Evolutionary conservation across 805 yeast genomes (phyloP).

Genomic region (Nakazawaea ishiwadae): DNA sequence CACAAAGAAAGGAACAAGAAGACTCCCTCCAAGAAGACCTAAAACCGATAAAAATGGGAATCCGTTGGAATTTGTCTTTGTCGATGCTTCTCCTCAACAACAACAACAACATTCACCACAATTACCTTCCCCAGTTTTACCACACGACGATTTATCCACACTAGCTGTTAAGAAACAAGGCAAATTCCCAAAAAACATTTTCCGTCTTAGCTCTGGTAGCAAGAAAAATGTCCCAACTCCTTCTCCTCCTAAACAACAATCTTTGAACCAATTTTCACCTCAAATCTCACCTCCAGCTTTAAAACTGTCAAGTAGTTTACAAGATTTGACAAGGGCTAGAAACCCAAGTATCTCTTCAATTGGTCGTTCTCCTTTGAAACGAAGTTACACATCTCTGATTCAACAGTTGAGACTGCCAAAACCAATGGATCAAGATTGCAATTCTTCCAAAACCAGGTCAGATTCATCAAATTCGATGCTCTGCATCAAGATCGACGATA

Average conservation of each 20-base stretch:
- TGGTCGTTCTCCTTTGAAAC: conserved; percentile 11
- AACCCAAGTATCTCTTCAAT: conserved; percentile 7
- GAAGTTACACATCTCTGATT: conserved; percentile 11
- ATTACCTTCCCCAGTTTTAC: not conserved
- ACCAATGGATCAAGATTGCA: not conserved
- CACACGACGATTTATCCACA: not conserved
- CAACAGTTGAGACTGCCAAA: conserved; percentile 11
- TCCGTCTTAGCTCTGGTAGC: conserved; percentile 7
- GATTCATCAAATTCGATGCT: conserved; percentile 4
- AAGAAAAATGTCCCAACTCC: conserved; percentile 10
- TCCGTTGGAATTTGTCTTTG: conserved; percentile 28
- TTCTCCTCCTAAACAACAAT: not conserved
- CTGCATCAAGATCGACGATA: conserved; percentile 10
- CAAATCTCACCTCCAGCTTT: conserved; percentile 1
- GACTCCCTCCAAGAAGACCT: conserved; percentile 22
- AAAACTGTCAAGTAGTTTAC: conserved; percentile 5
- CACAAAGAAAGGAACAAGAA: conserved; percentile 14
- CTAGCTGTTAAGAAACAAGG: conserved; percentile 4
- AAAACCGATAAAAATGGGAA: conserved; percentile 26
- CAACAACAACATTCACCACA: too few species aligned
- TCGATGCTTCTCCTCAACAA: conserved; percentile 20
- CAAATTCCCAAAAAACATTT: conserved; percentile 14
- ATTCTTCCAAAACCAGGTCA: not conserved
- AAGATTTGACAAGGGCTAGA: conserved; percentile 10
- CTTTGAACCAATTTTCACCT: not conserved